Evolutionary conservation across 257 asterid genomes (phyloP), one percentile per base, ranked within the genome.

Genomic region (Salvia rosmarinus): DNA sequence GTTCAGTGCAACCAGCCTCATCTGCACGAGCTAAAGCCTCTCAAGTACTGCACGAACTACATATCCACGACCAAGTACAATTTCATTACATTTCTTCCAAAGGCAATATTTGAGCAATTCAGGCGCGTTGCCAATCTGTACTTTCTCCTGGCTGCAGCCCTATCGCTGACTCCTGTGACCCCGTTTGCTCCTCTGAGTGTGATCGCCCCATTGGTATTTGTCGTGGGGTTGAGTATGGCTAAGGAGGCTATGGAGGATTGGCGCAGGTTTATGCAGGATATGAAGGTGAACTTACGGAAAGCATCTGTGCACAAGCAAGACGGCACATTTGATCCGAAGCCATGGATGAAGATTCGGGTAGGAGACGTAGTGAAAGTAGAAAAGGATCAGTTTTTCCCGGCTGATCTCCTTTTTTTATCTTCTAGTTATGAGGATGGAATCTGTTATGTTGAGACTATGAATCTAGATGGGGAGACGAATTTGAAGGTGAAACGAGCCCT

Each of bases 201-300:
- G 97, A 85, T 91, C 65, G 96, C 96, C 76, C 98, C 98, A 8
- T 75, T 94, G 73, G 89, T 79, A 20, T 87, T 94, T 81, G 98
- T 94, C 56, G 96, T 94, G 76, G 98, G 98, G 3, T 71, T 91
- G 91, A 94, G 98, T 69, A 94, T 94, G 98, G 96, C 95, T n/a
- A 94, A 94, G 75, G 97, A 94, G 78, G 98, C 96, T 50, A 66
- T 89, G 73, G 98, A 94, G 85, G 98, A 94, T 75, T 91, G 96
- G 90, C 85, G 91, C 17, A 73, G 97, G 76, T 94, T 94, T 64
- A 78, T 91, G 59, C 96, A 94, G 81, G 98, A 91, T 62, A 88
- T 94, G 98, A 89, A 86, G 88, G 96, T 94, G 72, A 94, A 94
- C 81, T 79, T 84, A 68, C 77, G 96, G 52, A 94, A 94, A 86